phyloP scores from a whole-genome alignment of 2,329 filamentous ascomycete genomes.

The Stagonosporopsis chrysanthemi region DNA sequence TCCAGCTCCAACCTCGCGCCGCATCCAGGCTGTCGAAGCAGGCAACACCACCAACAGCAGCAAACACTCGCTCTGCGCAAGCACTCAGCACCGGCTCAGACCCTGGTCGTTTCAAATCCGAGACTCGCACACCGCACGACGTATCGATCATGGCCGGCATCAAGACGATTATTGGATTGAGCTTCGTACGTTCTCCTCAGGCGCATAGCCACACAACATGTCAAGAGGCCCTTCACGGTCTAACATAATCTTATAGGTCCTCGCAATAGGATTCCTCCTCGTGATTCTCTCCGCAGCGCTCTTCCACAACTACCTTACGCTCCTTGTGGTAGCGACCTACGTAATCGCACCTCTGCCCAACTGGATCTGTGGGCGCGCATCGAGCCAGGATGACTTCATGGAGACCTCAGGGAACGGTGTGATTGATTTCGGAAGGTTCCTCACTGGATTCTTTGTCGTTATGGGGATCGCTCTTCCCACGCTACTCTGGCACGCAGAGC shows the following conservation, averaged over 20 bases:
- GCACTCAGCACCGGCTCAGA: not conserved
- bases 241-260: slow-evolving; percentile 64
- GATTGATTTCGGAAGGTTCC: slow-evolving; percentile 92
- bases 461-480: slow-evolving; percentile 96
- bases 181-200: slow-evolving; percentile 72
- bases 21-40: slow-evolving; percentile 2
- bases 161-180: slow-evolving; percentile 98
- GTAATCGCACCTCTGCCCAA: slow-evolving; percentile 92
- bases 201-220: slow-evolving; percentile 23
- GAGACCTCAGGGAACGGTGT: slow-evolving; percentile 80
- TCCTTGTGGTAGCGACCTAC: slow-evolving; percentile 96
- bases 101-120: not conserved
- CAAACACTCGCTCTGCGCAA: not conserved
- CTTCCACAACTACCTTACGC: slow-evolving; percentile 91
- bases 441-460: slow-evolving; percentile 92
- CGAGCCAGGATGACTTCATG: slow-evolving; percentile 96
- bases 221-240: not conserved
- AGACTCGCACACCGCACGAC: not conserved
- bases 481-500: slow-evolving; percentile 83
- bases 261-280: slow-evolving; percentile 97
- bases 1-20: slow-evolving; percentile 14
- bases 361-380: slow-evolving; percentile 89
- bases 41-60: slow-evolving; percentile 3
- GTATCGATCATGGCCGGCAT: slow-evolving; percentile 75
- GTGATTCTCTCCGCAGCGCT: slow-evolving; percentile 97